Percentiles rank a stretch among this genome's conserved stretches.
phyloP scores from a whole-genome alignment of 2,329 filamentous ascomycete species.

The Aspergillus flavus region DNA sequence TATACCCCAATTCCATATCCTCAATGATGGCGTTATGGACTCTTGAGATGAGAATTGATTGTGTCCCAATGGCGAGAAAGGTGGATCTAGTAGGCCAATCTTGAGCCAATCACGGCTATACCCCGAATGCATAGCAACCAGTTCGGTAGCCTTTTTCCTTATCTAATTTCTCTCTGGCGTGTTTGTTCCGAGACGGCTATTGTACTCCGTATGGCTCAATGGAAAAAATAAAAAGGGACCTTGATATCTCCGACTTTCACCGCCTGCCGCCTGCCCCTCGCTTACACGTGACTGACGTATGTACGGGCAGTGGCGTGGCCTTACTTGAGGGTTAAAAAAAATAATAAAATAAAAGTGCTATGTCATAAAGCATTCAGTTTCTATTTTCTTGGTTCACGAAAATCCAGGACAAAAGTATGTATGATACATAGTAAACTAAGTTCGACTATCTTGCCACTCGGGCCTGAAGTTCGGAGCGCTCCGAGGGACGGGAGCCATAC shows the following conservation, averaged over 20 bases:
- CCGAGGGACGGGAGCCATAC: not conserved
- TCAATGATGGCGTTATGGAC: not conserved
- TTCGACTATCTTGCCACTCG: not conserved
- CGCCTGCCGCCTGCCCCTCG: not conserved
- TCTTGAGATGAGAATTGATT: not conserved
- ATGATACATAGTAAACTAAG: not conserved
- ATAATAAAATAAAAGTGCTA: not conserved
- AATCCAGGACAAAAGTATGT: not conserved
- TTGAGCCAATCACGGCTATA: conserved; percentile 14
- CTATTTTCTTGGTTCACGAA: not conserved
- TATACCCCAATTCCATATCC: not conserved
- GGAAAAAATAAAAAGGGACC: not conserved
- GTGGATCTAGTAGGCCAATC: conserved; percentile 10
- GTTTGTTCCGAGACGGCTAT: not conserved
- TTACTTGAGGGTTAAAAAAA: too few relatives aligned
- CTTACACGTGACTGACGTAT: not conserved
- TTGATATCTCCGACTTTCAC: conserved; percentile 5
- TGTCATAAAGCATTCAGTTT: not conserved
- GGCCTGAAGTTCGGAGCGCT: not conserved
- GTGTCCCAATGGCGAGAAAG: conserved; percentile 11
- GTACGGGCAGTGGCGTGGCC: not conserved
- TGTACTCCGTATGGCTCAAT: not conserved
- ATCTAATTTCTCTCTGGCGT: conserved; percentile 7
- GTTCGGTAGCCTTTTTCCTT: conserved; percentile 6
- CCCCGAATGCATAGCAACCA: not conserved